Base-by-base conservation (phyloP, 2,329 filamentous ascomycete genomes). In the Hansfordia pulvinata region DNA sequence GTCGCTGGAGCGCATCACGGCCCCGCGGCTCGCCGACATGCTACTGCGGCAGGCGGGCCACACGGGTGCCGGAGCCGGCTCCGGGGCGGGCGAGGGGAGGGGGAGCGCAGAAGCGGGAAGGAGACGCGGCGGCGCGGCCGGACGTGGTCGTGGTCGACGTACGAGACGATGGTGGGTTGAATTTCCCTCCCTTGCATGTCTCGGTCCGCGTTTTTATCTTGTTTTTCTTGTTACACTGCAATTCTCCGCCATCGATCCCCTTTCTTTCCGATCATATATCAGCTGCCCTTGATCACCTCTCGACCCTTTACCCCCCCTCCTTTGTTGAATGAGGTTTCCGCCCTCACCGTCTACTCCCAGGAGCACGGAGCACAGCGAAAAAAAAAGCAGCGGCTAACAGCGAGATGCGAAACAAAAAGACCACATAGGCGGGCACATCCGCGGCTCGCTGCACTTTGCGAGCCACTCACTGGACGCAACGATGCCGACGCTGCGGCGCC, bases 351-450 rank as follows among this genome's bases (percentile, higher is more conserved):
- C n/a, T n/a, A n/a, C n/a, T n/a, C n/a, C n/a, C n/a, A n/a, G n/a
- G n/a, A n/a, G n/a, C n/a, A n/a, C n/a, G n/a, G n/a, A n/a, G n/a
- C n/a, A n/a, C n/a, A n/a, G n/a, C n/a, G n/a, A n/a, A n/a, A n/a
- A n/a, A n/a, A n/a, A n/a, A n/a, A n/a, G n/a, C n/a, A n/a, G n/a
- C n/a, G n/a, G n/a, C n/a, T n/a, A n/a, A n/a, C n/a, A n/a, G n/a
- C n/a, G n/a, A n/a, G n/a, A n/a, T n/a, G n/a, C n/a, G n/a, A n/a
- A n/a, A n/a, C n/a, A n/a, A n/a, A n/a, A n/a, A n/a, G 88, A 96
- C 54, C 76, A 90, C 53, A 66, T 94, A 25, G 88, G 88, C 38
- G 88, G 88, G 17, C 86, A 94, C 55, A 94, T 96, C 53, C 64
- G 64, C 32, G 71, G 73, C 32, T 80, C 76, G 18, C 70, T 66